Evolutionary conservation across 441 rosid genomes (phyloP).

Genomic region (Gossypium gossypioides): DNA sequence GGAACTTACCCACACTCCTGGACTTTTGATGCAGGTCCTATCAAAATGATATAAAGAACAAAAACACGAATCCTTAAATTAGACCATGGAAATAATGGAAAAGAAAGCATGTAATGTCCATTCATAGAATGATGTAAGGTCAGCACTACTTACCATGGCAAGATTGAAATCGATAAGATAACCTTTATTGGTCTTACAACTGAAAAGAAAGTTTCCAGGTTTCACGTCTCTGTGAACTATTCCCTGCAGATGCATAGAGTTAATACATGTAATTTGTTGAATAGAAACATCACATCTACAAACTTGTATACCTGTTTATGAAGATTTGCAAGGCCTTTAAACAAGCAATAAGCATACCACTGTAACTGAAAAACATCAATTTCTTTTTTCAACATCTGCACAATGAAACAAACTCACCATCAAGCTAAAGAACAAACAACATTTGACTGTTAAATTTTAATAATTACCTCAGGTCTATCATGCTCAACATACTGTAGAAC

Average conservation of each 20-base stretch:
- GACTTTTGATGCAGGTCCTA: conserved; percentile 82
- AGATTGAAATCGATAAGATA: conserved; percentile 93
- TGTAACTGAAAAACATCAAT: conserved; percentile 59
- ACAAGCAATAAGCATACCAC: conserved; percentile 81
- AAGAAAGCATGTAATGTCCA: conserved; percentile 5
- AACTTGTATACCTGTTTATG: conserved; percentile 57
- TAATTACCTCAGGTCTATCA: conserved; percentile 79
- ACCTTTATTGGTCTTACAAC: conserved; percentile 62
- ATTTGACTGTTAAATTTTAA: not conserved
- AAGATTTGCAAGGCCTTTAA: conserved; percentile 77
- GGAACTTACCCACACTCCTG: conserved; percentile 45
- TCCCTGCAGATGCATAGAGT: conserved; percentile 38
- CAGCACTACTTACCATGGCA: conserved; percentile 59
- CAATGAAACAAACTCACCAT: conserved; percentile 14
- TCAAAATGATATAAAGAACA: conserved; percentile 19
- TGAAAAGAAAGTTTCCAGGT: conserved; percentile 93
- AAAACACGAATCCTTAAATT: conserved; percentile 2
- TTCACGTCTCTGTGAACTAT: conserved; percentile 92
- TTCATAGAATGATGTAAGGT: not conserved
- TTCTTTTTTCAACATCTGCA: conserved; percentile 61
- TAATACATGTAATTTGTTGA: conserved; percentile 2
- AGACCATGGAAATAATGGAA: not conserved
- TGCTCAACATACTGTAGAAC: conserved; percentile 83
- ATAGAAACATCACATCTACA: conserved; percentile 1
- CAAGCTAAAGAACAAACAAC: conserved; percentile 14